phyloP scores from a whole-genome alignment of 495 filamentous ascomycete genomes.

The Umbilicaria muhlenbergii region DNA sequence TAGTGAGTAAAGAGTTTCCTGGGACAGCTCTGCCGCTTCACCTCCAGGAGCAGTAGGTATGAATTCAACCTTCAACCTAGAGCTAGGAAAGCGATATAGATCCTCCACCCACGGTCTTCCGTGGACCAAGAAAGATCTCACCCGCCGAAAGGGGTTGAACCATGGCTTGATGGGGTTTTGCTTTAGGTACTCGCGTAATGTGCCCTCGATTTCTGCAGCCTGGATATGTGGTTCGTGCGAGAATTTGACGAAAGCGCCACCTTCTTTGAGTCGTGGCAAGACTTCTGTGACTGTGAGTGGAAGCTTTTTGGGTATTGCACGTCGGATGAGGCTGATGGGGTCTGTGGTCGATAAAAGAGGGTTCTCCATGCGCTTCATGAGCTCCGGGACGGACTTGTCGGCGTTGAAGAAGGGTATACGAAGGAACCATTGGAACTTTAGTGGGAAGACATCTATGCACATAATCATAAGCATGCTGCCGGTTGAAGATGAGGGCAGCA shows the following conservation, averaged over 20 bases:
- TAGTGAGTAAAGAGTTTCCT: slow-evolving; percentile 73
- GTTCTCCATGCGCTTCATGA: slow-evolving; percentile 49
- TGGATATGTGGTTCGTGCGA: slow-evolving; percentile 36
- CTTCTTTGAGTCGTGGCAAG: slow-evolving; percentile 72
- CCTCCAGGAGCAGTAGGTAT: slow-evolving; percentile 48
- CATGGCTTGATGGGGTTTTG: slow-evolving; percentile 68
- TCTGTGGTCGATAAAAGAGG: slow-evolving; percentile 42
- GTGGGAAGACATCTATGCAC: slow-evolving; percentile 61
- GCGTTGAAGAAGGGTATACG: slow-evolving; percentile 40
- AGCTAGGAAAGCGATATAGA: slow-evolving; percentile 65
- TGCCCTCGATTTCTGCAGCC: slow-evolving; percentile 41
- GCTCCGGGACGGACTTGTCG: slow-evolving; percentile 36
- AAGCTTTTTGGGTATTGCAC: slow-evolving; percentile 39
- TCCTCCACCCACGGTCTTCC: slow-evolving; percentile 95
- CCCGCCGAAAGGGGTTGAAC: slow-evolving; percentile 69
- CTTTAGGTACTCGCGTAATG: slow-evolving; percentile 37
- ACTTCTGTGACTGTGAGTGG: slow-evolving; percentile 63
- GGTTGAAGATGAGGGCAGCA: background rate
- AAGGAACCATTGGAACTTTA: slow-evolving; percentile 54
- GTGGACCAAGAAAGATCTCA: slow-evolving; percentile 51
- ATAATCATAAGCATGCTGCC: slow-evolving; percentile 4
- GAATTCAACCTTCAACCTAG: slow-evolving; percentile 68
- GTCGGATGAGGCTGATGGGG: slow-evolving; percentile 44
- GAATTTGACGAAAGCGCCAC: slow-evolving; percentile 89
- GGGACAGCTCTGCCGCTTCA: slow-evolving; percentile 58